Percentiles rank a stretch among this genome's conserved stretches.
Evolutionary conservation across 139 green algal species (phyloP).

Genomic region (Tetradesmus obliquus): DNA sequence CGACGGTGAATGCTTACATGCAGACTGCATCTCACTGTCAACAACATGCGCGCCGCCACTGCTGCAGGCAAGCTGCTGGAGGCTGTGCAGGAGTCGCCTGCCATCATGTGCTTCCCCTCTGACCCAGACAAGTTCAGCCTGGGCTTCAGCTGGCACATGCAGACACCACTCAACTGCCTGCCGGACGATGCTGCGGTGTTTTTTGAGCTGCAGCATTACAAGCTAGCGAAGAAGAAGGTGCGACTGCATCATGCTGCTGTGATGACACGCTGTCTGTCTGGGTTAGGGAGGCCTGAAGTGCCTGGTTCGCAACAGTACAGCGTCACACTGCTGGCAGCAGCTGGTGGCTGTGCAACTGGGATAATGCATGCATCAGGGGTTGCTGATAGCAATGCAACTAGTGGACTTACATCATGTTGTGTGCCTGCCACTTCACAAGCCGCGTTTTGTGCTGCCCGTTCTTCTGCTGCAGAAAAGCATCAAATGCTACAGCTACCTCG

Average conservation of each 20-base stretch:
- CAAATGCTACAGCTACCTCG: slow-evolving; percentile 70
- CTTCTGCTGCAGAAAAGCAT: slow-evolving; percentile 54
- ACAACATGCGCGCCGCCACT: no score
- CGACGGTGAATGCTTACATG: no score
- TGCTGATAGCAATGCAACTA: no score
- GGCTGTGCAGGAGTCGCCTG: slow-evolving; percentile 55
- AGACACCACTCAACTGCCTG: slow-evolving; percentile 68
- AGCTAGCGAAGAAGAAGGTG: slow-evolving; percentile 81
- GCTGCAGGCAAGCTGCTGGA: slow-evolving; percentile 59
- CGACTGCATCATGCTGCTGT: not conserved
- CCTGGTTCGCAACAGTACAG: not conserved
- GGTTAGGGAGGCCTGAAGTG: not conserved
- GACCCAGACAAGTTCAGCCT: slow-evolving; percentile 22
- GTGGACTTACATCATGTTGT: no score
- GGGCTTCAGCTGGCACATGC: slow-evolving; percentile 59
- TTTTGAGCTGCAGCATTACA: slow-evolving; percentile 83
- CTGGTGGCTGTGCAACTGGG: no score
- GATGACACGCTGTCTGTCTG: not conserved
- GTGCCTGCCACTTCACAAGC: no score
- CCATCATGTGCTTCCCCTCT: not conserved
- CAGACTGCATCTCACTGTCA: no score
- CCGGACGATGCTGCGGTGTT: slow-evolving; percentile 64
- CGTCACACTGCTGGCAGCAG: not conserved
- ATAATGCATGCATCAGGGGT: no score
- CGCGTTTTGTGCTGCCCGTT: not conserved